A percentile compares a stretch with the other conserved stretches of the same genome.
Conservation (phyloP, 1,284 basidiomycete genomes). For the Athelia psychrophila region DNA sequence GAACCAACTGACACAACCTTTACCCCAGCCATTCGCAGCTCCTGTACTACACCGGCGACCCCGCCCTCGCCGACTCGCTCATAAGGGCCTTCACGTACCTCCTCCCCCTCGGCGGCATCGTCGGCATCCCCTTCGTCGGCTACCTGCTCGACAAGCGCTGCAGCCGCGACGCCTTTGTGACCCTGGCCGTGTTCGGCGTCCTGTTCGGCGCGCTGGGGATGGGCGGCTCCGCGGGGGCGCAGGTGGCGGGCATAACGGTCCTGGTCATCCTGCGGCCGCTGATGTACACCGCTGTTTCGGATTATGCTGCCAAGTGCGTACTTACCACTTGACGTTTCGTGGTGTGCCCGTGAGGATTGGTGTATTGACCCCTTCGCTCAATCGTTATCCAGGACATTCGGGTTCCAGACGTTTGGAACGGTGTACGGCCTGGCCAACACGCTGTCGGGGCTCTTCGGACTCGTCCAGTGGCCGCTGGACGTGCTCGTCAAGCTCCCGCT, state of each 20-base stretch:
- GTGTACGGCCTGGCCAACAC: neutral
- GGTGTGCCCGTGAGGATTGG: neutral
- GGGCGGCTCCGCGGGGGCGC: neutral
- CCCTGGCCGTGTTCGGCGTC: neutral
- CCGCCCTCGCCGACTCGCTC: neutral
- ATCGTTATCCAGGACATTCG: too few relatives aligned
- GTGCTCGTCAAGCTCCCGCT: neutral
- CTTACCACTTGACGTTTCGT: neutral
- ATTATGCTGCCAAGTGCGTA: neutral
- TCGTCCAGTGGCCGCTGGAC: neutral
- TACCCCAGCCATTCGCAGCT: neutral
- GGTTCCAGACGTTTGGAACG: neutral
- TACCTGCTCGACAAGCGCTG: neutral
- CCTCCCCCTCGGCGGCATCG: neutral
- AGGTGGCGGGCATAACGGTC: neutral
- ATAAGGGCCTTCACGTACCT: neutral
- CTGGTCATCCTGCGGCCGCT: neutral
- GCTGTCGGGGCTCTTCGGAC: neutral
- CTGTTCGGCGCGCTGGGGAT: neutral
- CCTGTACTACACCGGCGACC: neutral
- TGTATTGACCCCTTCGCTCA: too few relatives aligned
- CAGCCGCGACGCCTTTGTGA: neutral
- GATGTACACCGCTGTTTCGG: neutral
- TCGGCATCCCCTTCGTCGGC: neutral
- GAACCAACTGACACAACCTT: neutral